Evolutionary conservation across 129 eudicot genomes (phyloP), one percentile per base, ranked within the genome.

Genomic region (Gnaphalium uliginosum): DNA sequence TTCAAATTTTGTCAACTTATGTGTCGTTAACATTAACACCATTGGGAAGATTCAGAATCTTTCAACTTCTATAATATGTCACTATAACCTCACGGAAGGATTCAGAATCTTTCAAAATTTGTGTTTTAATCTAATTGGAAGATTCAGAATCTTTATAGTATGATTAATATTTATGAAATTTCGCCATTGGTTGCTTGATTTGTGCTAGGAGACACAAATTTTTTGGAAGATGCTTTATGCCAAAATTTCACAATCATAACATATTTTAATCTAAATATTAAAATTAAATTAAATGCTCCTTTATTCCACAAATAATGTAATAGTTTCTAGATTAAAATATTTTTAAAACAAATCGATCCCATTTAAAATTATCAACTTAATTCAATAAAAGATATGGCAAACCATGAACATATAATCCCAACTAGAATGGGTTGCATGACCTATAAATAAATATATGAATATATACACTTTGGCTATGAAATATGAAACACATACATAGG

Each of bases 11-110:
- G 65, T 35, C 62, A 56, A n/a, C 19, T 66, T 53, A 50, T 51
- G 23, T 50, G 22, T 74, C 29, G 19, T 53, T 68, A 39, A 39
- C 26, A 46, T 29, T 29, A 61, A 62, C 70, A 30, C 63, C 17
- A 75, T 75, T 63, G 79, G 79, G 4, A 15, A 64, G 64, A 75
- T 75, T 63, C 48, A 29, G 72, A 75, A 75, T 50, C 79, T 75
- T 76, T 51, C 26, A 50, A 30, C n/a, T n/a, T n/a, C n/a, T n/a
- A 21, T 32, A 8, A 0, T 43, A 63, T 22, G 72, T 14, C 65
- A 8, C n/a, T n/a, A n/a, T 29, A 46, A 23, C 48, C 50, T 75
- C 17, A 65, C 32, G 71, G 78, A 0, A 24, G 65, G 24, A 75
- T 64, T 62, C 10, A 19, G 70, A 66, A 33, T 66, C 70, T 66